Percentiles rank a stretch among this genome's conserved stretches.
Evolutionary conservation across 208 protist species (phyloP).

Genomic region (Phytomonas serpens): DNA sequence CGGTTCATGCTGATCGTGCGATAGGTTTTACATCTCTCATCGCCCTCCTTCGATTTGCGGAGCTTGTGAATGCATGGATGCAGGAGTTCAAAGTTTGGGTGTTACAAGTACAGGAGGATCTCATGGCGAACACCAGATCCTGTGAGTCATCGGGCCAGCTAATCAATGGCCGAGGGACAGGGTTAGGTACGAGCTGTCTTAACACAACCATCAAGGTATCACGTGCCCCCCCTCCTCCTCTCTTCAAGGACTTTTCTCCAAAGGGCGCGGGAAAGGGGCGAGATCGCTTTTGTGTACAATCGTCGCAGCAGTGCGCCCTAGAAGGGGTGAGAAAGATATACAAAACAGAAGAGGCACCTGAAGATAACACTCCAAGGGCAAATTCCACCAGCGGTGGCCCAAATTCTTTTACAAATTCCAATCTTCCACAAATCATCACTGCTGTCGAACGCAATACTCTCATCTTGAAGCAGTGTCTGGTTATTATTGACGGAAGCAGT

Average conservation of each 20-base stretch:
- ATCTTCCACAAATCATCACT: conserved; percentile 12
- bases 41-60: background rate
- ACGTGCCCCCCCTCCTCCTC: background rate
- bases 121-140: conserved; percentile 5
- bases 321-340: background rate
- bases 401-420: background rate
- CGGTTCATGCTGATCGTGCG: background rate
- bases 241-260: background rate
- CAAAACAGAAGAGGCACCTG: background rate
- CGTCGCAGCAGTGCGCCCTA: background rate
- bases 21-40: background rate
- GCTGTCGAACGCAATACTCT: conserved; percentile 25
- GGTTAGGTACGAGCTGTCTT: background rate
- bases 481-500: conserved; percentile 23
- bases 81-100: background rate
- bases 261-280: background rate
- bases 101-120: conserved; percentile 29
- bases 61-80: background rate
- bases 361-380: background rate
- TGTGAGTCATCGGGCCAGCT: background rate
- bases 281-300: background rate
- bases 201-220: background rate
- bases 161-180: background rate
- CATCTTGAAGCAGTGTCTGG: conserved; percentile 20
- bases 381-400: background rate